Evolutionary conservation across 2,329 filamentous ascomycete genomes (phyloP).

Genomic region (Coniochaeta sp.): DNA sequence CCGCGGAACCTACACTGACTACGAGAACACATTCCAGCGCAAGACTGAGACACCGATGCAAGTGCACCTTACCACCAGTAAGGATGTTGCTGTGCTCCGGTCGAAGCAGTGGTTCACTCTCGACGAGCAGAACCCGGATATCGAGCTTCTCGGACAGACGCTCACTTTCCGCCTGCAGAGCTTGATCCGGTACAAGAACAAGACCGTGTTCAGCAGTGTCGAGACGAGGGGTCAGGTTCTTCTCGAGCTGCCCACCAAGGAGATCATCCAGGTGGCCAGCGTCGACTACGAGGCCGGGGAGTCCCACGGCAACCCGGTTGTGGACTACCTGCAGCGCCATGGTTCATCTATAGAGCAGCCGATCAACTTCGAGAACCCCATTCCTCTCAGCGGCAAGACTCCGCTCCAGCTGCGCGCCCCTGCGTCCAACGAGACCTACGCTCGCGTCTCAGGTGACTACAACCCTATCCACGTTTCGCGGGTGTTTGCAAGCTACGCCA

Average conservation of each 20-base stretch:
- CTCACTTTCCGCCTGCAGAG: conserved; percentile 93
- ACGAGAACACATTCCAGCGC: conserved; percentile 96
- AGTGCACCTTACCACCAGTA: conserved; percentile 76
- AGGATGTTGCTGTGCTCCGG: conserved; percentile 87
- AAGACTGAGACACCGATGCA: conserved; percentile 95
- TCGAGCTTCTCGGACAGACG: conserved; percentile 86
- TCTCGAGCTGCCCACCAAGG: conserved; percentile 91
- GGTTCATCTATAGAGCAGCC: conserved; percentile 93
- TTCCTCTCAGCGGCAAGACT: conserved; percentile 87
- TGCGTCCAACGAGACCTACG: conserved; percentile 95
- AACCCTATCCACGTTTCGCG: conserved; percentile 98
- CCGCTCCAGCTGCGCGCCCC: conserved; percentile 85
- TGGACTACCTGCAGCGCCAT: conserved; percentile 90
- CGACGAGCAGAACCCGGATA: conserved; percentile 57
- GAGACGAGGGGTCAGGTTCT: conserved; percentile 90
- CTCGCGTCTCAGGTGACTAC: conserved; percentile 94
- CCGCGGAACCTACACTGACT: conserved; percentile 86
- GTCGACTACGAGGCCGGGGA: conserved; percentile 89
- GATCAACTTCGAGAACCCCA: conserved; percentile 94
- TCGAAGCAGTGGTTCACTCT: conserved; percentile 98
- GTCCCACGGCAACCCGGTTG: conserved; percentile 92
- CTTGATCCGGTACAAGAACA: conserved; percentile 90
- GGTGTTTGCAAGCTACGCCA: conserved; percentile 93
- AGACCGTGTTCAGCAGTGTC: conserved; percentile 82
- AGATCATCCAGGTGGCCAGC: conserved; percentile 93